Evolutionary conservation across 2,329 filamentous ascomycete species (phyloP), one percentile per base, ranked within the genome.

Genomic region (Shiraia bambusicola): DNA sequence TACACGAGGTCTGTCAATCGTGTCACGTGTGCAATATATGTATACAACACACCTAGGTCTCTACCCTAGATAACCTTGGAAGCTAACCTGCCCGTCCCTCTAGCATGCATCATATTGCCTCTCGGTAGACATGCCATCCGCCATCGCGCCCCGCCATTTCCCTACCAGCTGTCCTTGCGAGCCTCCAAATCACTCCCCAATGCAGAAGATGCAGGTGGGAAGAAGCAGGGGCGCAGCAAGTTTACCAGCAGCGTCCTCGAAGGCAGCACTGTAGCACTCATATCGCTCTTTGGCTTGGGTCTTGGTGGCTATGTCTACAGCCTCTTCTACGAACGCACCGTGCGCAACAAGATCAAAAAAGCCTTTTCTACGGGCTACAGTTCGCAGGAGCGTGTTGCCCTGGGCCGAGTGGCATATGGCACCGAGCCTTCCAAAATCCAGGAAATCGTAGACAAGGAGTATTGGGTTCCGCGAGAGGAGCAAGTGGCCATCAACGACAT

Each of bases 401-500:
- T 67, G 1, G 60, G 61, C 16, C 55, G 56, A 17, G 52, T 66
- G 35, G 55, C 62, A 6, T 61, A 62, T 39, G 61, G 58, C 19
- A 55, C 56, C 1, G 42, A 59, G 13, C 52, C 58, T 10, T 53
- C 59, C 9, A 50, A 51, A 34, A 45, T 59, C n/a, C 47, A 58
- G 29, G 56, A 63, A 40, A 55, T 65, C 16, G 45, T 63, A n/a
- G 73, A 55, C 7, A 70, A 71, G 24, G 77, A 85, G 52, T 83
- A 87, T 61, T 96, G 92, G 92, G 82, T 97, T 34, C 71, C 81
- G 42, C 82, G 92, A 13, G 80, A 84, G 7, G 92, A 97, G 71
- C 93, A 98, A 66, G 64, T 71, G 3, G 80, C 78, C 38, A 83
- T 97, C 44, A 86, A 97, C 65, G 74, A 73, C n/a, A 95, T 98